Conservation (phyloP, 306 rosid genomes). For the Adenanthera pavonina region DNA sequence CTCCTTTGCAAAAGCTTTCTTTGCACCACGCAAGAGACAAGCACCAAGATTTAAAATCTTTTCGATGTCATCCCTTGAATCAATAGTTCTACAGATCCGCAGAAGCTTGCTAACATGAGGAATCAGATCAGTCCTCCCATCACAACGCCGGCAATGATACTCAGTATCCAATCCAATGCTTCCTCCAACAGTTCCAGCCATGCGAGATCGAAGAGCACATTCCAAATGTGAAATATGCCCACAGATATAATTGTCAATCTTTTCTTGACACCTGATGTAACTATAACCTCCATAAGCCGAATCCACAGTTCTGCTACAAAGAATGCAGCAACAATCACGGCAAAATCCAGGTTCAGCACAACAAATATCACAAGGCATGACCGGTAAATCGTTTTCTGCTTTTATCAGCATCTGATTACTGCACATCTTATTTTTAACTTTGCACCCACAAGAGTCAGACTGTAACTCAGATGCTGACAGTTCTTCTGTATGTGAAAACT, state of each 20-base stretch:
- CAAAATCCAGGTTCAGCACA: constrained; percentile 78
- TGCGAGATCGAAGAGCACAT: constrained; percentile 67
- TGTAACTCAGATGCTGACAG: constrained; percentile 39
- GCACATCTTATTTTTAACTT: constrained; percentile 71
- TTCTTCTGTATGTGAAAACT: constrained; percentile 46
- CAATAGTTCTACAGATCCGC: constrained; percentile 55
- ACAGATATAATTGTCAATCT: constrained; percentile 55
- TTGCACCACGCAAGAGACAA: constrained; percentile 76
- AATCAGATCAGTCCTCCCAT: constrained; percentile 71
- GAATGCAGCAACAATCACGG: constrained; percentile 84
- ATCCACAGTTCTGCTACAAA: constrained; percentile 66
- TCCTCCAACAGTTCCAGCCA: constrained; percentile 84
- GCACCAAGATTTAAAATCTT: constrained; percentile 66
- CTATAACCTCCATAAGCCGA: constrained; percentile 64
- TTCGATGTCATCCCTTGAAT: constrained; percentile 58
- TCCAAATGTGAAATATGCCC: constrained; percentile 83
- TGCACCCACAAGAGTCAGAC: constrained; percentile 52
- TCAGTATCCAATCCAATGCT: constrained; percentile 70
- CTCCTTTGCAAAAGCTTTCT: constrained; percentile 53
- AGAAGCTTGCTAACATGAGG: constrained; percentile 60
- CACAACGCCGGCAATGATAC: constrained; percentile 89
- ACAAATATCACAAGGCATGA: constrained; percentile 76
- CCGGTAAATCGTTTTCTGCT: constrained; percentile 42
- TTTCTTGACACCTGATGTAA: constrained; percentile 66
- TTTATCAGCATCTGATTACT: constrained; percentile 49